phyloP scores from a whole-genome alignment of 129 eudicot species.

The Apium graveolens region DNA sequence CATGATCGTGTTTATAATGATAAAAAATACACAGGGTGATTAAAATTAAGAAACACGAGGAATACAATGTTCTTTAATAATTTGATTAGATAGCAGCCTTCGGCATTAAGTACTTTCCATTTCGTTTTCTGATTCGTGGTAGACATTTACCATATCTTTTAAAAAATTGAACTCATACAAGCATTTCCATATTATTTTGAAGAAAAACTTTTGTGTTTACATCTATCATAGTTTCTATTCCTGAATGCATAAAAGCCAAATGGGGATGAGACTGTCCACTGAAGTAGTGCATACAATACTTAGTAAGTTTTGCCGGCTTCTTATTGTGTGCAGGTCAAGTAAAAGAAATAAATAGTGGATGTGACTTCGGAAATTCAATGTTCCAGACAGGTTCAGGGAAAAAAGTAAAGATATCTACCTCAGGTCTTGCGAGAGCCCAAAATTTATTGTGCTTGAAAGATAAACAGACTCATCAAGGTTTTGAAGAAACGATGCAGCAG shows the following conservation, averaged over 20 bases:
- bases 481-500: slow-evolving; percentile 21
- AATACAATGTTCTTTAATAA: background rate
- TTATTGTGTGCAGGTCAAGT: slow-evolving; percentile 33
- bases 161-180: background rate
- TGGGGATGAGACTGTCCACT: background rate
- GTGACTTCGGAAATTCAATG: slow-evolving; percentile 30
- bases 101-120: background rate
- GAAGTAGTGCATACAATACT: background rate
- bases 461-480: slow-evolving; percentile 26
- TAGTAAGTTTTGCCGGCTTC: background rate
- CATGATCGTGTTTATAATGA: background rate
- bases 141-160: background rate
- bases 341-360: slow-evolving; percentile 27
- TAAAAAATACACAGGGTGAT: background rate
- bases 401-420: slow-evolving; percentile 52
- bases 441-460: slow-evolving; percentile 59
- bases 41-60: background rate
- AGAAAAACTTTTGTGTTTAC: background rate
- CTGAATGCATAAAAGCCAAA: background rate
- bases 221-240: background rate
- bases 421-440: slow-evolving; percentile 68
- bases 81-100: background rate
- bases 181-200: background rate
- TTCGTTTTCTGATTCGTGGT: background rate
- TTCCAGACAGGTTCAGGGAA: slow-evolving; percentile 85